Evolutionary conservation across 2,329 filamentous ascomycete species (phyloP).

Genomic region (Penicillium sp.): DNA sequence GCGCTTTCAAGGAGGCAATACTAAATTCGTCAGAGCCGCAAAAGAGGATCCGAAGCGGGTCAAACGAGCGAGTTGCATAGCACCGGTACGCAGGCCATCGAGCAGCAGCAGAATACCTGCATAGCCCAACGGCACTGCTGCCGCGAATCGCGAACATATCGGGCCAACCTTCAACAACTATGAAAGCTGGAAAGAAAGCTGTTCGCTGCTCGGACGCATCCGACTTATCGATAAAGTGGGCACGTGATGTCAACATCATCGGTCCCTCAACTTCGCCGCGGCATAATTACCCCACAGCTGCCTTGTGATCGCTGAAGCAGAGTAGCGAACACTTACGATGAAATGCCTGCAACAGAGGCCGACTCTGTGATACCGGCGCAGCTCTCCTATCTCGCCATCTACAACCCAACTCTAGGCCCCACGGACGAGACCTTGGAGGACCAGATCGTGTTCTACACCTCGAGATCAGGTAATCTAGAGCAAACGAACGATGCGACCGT

Average conservation of each 20-base stretch:
- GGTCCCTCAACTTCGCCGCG: slow-evolving; percentile 16
- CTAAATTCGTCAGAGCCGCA: slow-evolving; percentile 95
- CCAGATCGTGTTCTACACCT: slow-evolving; percentile 93
- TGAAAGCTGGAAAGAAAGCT: neutral
- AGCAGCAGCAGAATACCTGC: slow-evolving; percentile 16
- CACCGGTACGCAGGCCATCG: slow-evolving; percentile 21
- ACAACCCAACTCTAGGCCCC: slow-evolving; percentile 79
- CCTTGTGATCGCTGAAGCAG: slow-evolving; percentile 11
- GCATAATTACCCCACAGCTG: slow-evolving; percentile 9
- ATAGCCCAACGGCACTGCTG: slow-evolving; percentile 25
- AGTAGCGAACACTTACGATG: slow-evolving; percentile 27
- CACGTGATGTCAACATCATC: slow-evolving; percentile 40
- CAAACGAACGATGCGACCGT: slow-evolving; percentile 14
- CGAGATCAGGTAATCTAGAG: slow-evolving; percentile 42
- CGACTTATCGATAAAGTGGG: slow-evolving; percentile 27
- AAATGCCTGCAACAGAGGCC: slow-evolving; percentile 42
- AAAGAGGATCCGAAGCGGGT: slow-evolving; percentile 81
- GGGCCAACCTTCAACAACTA: neutral
- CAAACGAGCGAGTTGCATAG: slow-evolving; percentile 36
- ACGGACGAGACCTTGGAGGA: slow-evolving; percentile 73
- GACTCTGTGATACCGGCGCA: slow-evolving; percentile 69
- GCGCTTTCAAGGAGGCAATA: slow-evolving; percentile 69
- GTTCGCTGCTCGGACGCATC: slow-evolving; percentile 9
- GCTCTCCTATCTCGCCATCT: slow-evolving; percentile 89
- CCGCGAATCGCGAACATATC: slow-evolving; percentile 30